These are phyloP conservation scores for Incumbomyces lentus DNA, from an alignment of 2,329 filamentous ascomycete genomes.

Conservation along the genomic window DNA sequence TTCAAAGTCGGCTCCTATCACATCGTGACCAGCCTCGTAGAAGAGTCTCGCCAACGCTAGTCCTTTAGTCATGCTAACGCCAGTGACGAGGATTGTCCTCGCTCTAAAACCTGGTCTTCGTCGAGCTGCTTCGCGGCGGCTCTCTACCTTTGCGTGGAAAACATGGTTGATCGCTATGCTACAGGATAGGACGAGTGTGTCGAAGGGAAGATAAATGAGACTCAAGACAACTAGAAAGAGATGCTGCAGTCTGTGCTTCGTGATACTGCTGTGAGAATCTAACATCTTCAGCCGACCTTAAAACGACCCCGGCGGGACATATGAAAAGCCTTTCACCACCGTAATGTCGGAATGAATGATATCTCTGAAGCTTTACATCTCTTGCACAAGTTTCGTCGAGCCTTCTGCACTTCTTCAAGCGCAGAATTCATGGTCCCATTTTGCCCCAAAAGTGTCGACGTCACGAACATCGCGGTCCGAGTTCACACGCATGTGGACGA, in stretches of 20 bases:
- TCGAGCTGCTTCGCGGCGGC: conserved; percentile 21
- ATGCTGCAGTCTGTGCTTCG: conserved; percentile 40
- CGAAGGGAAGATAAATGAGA: conserved; percentile 39
- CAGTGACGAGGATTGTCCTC: conserved; percentile 58
- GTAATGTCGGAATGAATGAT: no score
- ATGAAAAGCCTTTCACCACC: no score
- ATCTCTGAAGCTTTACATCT: no score
- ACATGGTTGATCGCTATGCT: conserved; percentile 27
- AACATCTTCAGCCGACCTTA: conserved; percentile 23
- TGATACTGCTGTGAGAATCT: conserved; percentile 24
- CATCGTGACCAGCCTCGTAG: conserved; percentile 53
- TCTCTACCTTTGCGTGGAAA: conserved; percentile 21
- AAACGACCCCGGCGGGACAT: no score
- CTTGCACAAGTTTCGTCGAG: no score
- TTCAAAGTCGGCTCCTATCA: conserved; percentile 60
- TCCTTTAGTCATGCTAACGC: conserved; percentile 62
- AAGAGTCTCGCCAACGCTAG: conserved; percentile 56
- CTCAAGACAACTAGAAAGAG: conserved; percentile 33
- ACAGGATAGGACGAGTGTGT: conserved; percentile 34
- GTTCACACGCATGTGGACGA: no score
- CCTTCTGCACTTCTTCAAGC: no score
- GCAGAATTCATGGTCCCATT: no score
- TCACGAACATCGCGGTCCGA: no score
- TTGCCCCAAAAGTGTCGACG: no score
- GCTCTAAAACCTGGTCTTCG: conserved; percentile 30